A percentile compares a stretch with the other conserved stretches of the same genome.
Conservation (phyloP, 75 land plant species). For the Pinus albicaulis region DNA sequence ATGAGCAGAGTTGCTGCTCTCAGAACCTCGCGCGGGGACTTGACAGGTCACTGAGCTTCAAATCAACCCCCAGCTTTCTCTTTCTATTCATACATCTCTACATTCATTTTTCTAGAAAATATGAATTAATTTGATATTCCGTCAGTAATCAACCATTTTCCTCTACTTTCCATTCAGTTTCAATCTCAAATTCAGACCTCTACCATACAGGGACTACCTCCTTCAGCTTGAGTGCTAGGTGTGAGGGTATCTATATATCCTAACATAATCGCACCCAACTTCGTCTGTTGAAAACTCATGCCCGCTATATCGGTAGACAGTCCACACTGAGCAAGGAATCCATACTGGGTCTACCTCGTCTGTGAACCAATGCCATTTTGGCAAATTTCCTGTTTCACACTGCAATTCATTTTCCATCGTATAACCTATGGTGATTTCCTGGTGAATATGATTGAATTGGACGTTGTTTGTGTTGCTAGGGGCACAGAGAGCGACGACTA, state of each 20-base stretch:
- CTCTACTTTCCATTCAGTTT: background rate
- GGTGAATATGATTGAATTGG: background rate
- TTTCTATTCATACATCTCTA: background rate
- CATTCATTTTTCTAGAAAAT: background rate
- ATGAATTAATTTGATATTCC: background rate
- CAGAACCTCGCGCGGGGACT: conserved; percentile 45
- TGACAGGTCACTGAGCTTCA: conserved; percentile 12
- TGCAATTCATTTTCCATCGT: conserved; percentile 6
- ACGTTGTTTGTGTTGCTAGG: conserved; percentile 16
- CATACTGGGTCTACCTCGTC: background rate
- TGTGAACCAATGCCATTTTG: background rate
- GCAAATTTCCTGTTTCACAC: background rate
- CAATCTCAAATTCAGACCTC: background rate
- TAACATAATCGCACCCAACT: background rate
- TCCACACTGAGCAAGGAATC: background rate
- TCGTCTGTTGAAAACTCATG: background rate
- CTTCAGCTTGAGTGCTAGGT: background rate
- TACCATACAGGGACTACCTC: background rate
- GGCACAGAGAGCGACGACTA: conserved; percentile 32
- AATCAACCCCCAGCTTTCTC: background rate
- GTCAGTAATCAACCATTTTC: background rate
- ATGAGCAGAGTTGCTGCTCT: conserved; percentile 46
- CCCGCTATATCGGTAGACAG: background rate
- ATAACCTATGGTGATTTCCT: background rate
- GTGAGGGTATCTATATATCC: too few relatives aligned